Conservation (phyloP, 2,329 filamentous ascomycete species). For the Biscogniauxia marginata region DNA sequence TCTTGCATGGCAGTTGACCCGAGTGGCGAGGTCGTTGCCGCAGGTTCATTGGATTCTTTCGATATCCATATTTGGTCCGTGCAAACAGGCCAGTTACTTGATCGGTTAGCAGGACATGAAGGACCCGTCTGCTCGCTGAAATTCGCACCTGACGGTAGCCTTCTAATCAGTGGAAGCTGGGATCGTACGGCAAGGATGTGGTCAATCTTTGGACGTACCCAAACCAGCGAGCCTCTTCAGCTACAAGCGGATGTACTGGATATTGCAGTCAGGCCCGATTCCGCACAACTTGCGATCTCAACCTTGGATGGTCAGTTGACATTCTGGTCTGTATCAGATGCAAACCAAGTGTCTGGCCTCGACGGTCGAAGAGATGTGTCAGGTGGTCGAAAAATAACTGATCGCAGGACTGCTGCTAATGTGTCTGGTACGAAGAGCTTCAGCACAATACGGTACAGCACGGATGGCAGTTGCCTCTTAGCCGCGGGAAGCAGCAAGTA, state of each 20-base stretch:
- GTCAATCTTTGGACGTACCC: conserved; percentile 91
- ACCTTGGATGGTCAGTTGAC: conserved; percentile 91
- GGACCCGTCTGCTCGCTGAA: conserved; percentile 86
- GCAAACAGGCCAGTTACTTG: conserved; percentile 91
- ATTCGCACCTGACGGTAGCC: conserved; percentile 82
- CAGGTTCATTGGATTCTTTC: conserved; percentile 92
- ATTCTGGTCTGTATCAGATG: conserved; percentile 91
- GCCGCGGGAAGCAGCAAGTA: conserved; percentile 97
- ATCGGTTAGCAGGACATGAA: conserved; percentile 88
- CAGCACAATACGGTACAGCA: conserved; percentile 83
- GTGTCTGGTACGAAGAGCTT: conserved; percentile 88
- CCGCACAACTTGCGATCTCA: conserved; percentile 84
- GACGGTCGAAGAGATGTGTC: conserved; percentile 92
- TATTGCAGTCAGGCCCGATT: conserved; percentile 85
- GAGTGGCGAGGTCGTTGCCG: conserved; percentile 92
- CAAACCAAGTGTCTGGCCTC: conserved; percentile 78
- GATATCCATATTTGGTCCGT: conserved; percentile 99
- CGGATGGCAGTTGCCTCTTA: conserved; percentile 85
- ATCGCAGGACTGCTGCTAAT: conserved; percentile 89
- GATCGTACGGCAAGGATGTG: conserved; percentile 93
- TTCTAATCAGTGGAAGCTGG: conserved; percentile 91
- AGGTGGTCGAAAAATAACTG: conserved; percentile 82
- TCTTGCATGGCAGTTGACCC: conserved; percentile 95
- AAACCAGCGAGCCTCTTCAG: conserved; percentile 91
- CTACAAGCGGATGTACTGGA: conserved; percentile 87